Evolutionary conservation across 306 rosid species (phyloP).

Genomic region (Prunus mira): DNA sequence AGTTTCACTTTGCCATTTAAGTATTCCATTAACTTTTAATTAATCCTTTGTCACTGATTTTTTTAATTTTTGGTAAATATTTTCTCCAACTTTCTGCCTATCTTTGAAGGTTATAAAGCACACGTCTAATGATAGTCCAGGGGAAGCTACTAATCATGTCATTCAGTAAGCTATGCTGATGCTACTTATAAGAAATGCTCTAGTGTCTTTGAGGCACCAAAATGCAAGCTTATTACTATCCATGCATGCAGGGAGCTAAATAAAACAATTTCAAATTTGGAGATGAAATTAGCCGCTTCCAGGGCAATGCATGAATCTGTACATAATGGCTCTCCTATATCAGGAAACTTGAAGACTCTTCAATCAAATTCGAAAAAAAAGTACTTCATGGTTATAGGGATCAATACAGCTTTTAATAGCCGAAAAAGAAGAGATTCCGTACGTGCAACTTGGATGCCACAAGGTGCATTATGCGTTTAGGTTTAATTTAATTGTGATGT

Average conservation of each 20-base stretch:
- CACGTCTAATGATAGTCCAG: slow-evolving; percentile 37
- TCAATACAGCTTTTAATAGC: slow-evolving; percentile 88
- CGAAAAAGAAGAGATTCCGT: slow-evolving; percentile 79
- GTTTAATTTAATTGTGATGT: slow-evolving; percentile 3
- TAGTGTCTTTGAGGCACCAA: slow-evolving; percentile 9
- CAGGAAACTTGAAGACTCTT: slow-evolving; percentile 37
- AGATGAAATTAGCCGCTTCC: slow-evolving; percentile 49
- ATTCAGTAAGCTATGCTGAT: slow-evolving; percentile 47
- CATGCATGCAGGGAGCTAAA: slow-evolving; percentile 49
- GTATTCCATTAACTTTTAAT: background rate
- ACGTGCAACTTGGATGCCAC: slow-evolving; percentile 95
- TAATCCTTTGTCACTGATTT: background rate
- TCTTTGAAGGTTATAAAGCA: slow-evolving; percentile 37
- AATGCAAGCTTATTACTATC: slow-evolving; percentile 23
- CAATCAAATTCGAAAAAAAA: slow-evolving; percentile 53
- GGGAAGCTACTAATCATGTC: slow-evolving; percentile 35
- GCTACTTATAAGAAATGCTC: slow-evolving; percentile 6
- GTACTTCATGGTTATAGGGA: slow-evolving; percentile 78
- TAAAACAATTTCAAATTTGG: slow-evolving; percentile 48
- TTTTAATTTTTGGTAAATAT: background rate
- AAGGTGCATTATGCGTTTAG: slow-evolving; percentile 43
- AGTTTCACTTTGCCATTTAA: background rate
- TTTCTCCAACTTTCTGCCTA: slow-evolving; percentile 2
- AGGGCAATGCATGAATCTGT: slow-evolving; percentile 32
- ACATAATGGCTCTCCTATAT: slow-evolving; percentile 32